Evolutionary conservation across 306 rosid species (phyloP).

Genomic region (Vigna unguiculata): DNA sequence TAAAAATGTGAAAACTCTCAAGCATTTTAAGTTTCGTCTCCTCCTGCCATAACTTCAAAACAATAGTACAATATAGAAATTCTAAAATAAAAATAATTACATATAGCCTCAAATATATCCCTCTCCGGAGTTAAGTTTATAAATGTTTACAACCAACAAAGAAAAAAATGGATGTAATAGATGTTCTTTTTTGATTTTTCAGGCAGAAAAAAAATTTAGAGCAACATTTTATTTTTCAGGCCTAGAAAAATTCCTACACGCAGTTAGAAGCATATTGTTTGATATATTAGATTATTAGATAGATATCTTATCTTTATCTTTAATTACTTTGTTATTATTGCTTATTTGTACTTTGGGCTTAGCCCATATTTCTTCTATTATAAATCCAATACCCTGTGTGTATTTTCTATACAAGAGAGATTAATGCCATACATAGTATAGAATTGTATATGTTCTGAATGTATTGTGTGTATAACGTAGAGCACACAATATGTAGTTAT

Average conservation of each 20-base stretch:
- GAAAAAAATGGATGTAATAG: constrained; percentile 1
- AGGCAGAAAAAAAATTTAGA: constrained; percentile 22
- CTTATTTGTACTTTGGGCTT: too few relatives aligned
- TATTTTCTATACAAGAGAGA: too few relatives aligned
- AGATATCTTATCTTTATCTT: too few relatives aligned
- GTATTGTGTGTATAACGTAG: too few relatives aligned
- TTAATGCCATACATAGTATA: too few relatives aligned
- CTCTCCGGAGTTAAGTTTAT: constrained; percentile 25
- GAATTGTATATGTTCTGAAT: too few relatives aligned
- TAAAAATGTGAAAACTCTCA: constrained; percentile 25
- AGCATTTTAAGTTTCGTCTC: constrained; percentile 24
- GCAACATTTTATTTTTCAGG: background rate
- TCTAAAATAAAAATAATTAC: background rate
- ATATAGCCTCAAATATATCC: constrained; percentile 12
- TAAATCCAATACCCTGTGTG: too few relatives aligned
- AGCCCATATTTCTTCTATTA: too few relatives aligned
- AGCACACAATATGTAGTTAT: too few relatives aligned
- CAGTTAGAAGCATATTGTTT: constrained; percentile 9
- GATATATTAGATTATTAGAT: too few relatives aligned
- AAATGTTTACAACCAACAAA: constrained; percentile 19
- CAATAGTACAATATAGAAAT: background rate
- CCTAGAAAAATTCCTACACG: background rate
- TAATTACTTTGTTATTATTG: too few relatives aligned
- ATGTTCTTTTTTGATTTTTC: background rate
- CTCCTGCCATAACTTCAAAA: constrained; percentile 8